Evolutionary conservation across 2,329 filamentous ascomycete species (phyloP), one percentile per base, ranked within the genome.

Genomic region (Colletotrichum eremochloae): DNA sequence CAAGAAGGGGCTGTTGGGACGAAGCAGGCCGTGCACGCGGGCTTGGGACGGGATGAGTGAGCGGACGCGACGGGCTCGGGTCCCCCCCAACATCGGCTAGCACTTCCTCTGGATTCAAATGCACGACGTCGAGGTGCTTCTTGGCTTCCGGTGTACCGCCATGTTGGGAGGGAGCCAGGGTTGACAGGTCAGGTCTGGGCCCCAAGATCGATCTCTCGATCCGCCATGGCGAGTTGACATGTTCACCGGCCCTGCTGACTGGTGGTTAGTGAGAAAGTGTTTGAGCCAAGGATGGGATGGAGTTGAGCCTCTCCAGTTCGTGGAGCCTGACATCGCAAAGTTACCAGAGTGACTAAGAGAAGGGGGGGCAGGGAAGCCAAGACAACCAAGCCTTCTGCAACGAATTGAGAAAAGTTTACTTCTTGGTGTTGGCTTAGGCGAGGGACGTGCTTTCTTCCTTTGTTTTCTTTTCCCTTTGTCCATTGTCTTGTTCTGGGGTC

Each of bases 91-190:
- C 20, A 57, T 40, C 20, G 31, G 52, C 31, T 56, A n/a, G 52
- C 31, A n/a, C 20, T 56, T 33, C 14, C 29, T 18, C 44, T 46
- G 20, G 18, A 11, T n/a, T 46, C 8, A 36, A 36, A 14, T 24
- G 55, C 36, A 33, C 12, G 9, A n/a, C 18, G 62, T 44, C 8
- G 69, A 64, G 53, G 55, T 69, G 60, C 58, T 46, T 64, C 20
- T 42, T 33, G 18, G 60, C 46, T 58, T 71, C 58, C 29, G 48
- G 58, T 38, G 48, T 62, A 60, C 66, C 69, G 58, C 46, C 38
- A 42, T 8, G 46, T 50, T 52, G 66, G 68, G 40, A 24, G 46
- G n/a, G 33, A 4, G 18, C 20, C 46, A 14, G 20, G 38, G 20
- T 12, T 20, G 12, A 12, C n/a, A 50, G 33, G 46, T 29, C 55